Percentiles rank a stretch among this genome's conserved stretches.
Evolutionary conservation across 2,329 filamentous ascomycete genomes (phyloP).

Genomic region (Sporothrix dimorphospora): DNA sequence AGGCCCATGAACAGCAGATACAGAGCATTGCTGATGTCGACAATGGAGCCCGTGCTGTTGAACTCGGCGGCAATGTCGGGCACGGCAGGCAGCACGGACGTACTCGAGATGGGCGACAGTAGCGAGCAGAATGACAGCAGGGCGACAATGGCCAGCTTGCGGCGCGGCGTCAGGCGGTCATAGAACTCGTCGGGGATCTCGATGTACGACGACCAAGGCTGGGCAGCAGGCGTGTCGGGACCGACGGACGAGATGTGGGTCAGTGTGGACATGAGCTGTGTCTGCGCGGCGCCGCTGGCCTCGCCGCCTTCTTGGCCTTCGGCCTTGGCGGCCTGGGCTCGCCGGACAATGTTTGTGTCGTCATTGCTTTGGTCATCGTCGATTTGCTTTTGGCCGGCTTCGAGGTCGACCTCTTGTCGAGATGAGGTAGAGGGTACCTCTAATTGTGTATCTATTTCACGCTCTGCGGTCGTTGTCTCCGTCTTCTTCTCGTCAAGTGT

Average conservation of each 20-base stretch:
- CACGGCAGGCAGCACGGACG: slow-evolving; percentile 65
- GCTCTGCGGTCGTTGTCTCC: neutral
- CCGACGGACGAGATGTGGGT: slow-evolving; percentile 38
- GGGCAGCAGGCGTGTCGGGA: slow-evolving; percentile 36
- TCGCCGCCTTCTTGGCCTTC: neutral
- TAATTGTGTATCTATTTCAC: neutral
- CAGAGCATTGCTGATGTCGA: slow-evolving; percentile 70
- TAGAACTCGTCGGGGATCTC: slow-evolving; percentile 62
- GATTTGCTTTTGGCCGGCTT: neutral
- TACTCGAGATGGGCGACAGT: slow-evolving; percentile 70
- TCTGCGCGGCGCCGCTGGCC: neutral
- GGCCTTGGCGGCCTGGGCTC: neutral
- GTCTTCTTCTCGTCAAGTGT: neutral
- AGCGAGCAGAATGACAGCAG: slow-evolving; percentile 76
- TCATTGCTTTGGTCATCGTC: slow-evolving; percentile 12
- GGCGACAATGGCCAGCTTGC: slow-evolving; percentile 69
- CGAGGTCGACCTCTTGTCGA: neutral
- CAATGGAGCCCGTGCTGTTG: slow-evolving; percentile 61
- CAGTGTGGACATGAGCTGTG: slow-evolving; percentile 25
- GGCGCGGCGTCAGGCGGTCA: slow-evolving; percentile 60
- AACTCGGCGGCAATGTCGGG: slow-evolving; percentile 66
- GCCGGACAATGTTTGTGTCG: slow-evolving; percentile 20
- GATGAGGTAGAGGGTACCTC: neutral
- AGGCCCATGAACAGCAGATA: slow-evolving; percentile 74
- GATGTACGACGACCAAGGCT: slow-evolving; percentile 39